Evolutionary conservation across 257 asterid genomes (phyloP), one percentile per base, ranked within the genome.

Genomic region (Nyctanthes arbortristis): DNA sequence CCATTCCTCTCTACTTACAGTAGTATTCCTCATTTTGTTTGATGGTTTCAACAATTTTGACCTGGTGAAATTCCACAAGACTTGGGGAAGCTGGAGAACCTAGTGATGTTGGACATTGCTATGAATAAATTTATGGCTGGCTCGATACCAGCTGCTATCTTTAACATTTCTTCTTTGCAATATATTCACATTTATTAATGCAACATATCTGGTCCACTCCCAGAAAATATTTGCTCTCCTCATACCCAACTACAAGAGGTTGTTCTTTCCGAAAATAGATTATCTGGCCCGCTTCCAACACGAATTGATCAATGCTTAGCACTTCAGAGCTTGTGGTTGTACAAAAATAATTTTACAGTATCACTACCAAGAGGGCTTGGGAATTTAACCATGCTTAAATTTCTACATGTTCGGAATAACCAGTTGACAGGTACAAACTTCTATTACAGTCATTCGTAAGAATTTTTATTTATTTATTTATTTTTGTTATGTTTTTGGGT

Each of bases 351-450:
- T 8, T 13, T 79, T 13, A 35, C 30, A 29, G 84, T 80, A 45
- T 37, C 29, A 12, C 47, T 79, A 40, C 79, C 81, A 35, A 72
- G 66, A 28, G 63, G 73, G 10, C 65, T 80, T 47, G 77, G 76
- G 28, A 80, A 80, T 69, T 63, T 65, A 33, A 75, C 79, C 7
- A 63, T 36, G 25, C 79, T 80, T 61, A 39, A 60, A 34, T 5
- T 45, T 24, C 58, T 80, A 10, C 59, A 78, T 12, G 74, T 76
- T 32, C 25, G 58, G 4, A 35, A 33, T 8, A 80, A 76, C 22
- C 22, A 56, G 2, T 37, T 77, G 8, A 35, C 66, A 55, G 78
- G 78, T 77, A 66, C n/a, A 7, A 18, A 22, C 11, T 60, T 5
- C 16, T n/a, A n/a, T n/a, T n/a, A n/a, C n/a, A n/a, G n/a, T n/a